Percentiles rank a stretch among this genome's conserved stretches.
Conservation (phyloP, 257 asterid species). For the Striga asiatica region DNA sequence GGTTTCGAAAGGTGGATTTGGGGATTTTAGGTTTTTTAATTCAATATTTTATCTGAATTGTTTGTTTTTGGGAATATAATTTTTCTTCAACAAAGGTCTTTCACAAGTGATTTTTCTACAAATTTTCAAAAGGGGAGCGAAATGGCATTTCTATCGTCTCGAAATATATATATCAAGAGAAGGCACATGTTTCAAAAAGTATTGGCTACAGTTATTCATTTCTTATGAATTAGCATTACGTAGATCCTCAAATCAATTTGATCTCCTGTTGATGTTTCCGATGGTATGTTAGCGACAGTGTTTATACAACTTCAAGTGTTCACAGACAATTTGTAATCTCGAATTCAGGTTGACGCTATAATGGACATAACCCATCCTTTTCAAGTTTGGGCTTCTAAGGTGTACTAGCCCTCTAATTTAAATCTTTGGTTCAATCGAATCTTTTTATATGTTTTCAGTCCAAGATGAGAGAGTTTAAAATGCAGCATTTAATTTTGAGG, state of each 20-base stretch:
- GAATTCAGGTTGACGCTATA: conserved; percentile 4
- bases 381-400: conserved; percentile 9
- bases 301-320: background rate
- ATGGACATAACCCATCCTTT: background rate
- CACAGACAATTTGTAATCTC: conserved; percentile 6
- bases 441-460: background rate
- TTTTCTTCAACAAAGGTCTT: too few species aligned
- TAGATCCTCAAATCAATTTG: too few species aligned
- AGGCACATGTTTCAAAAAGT: too few species aligned
- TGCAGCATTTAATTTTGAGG: too few species aligned
- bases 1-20: too few species aligned
- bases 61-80: too few species aligned
- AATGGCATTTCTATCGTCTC: too few species aligned
- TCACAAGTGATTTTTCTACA: too few species aligned
- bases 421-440: conserved; percentile 3
- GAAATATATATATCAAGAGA: too few species aligned
- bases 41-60: too few species aligned
- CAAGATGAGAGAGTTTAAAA: background rate
- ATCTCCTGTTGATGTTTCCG: background rate
- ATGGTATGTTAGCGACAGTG: background rate
- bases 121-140: too few species aligned
- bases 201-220: background rate
- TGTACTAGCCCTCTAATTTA: background rate
- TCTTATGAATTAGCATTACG: background rate
- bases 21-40: too few species aligned